Percentiles rank a stretch among this genome's conserved stretches.
Conservation (phyloP, 768 basidiomycete species). For the Tricholoma terreum region DNA sequence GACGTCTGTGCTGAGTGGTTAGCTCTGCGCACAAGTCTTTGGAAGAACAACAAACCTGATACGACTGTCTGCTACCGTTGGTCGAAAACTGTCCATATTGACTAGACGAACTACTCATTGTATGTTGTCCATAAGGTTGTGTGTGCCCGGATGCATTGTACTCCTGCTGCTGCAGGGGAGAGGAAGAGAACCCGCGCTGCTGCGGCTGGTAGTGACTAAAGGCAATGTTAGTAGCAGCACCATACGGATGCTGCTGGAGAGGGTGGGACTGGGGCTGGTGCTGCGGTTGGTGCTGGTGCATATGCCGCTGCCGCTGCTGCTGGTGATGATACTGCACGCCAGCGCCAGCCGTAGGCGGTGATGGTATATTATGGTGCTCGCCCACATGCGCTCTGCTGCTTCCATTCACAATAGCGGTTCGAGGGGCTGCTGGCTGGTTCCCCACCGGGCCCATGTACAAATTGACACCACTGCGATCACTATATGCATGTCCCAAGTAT, state of each 20-base stretch:
- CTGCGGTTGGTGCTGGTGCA: conserved; percentile 10
- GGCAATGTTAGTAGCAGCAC: conserved; percentile 27
- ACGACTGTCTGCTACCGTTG: conserved; percentile 12
- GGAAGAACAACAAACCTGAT: conserved; percentile 11
- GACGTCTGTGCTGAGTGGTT: conserved; percentile 7
- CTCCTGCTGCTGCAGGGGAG: conserved; percentile 14
- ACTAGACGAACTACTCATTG: neutral
- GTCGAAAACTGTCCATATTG: conserved; percentile 12
- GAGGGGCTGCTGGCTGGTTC: neutral
- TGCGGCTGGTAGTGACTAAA: conserved; percentile 50
- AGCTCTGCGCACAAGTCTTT: neutral
- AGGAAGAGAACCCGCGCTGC: conserved; percentile 34
- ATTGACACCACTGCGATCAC: neutral
- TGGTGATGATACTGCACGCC: neutral
- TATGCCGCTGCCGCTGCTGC: conserved; percentile 13
- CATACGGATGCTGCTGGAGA: conserved; percentile 15
- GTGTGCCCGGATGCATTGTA: conserved; percentile 18
- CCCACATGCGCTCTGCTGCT: conserved; percentile 6
- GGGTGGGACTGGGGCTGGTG: conserved; percentile 5
- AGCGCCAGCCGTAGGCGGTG: neutral
- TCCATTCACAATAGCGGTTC: conserved; percentile 10
- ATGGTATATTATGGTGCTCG: conserved; percentile 8
- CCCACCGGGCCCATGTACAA: conserved; percentile 6
- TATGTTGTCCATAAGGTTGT: conserved; percentile 21
- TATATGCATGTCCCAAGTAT: neutral